Evolutionary conservation across 169 alveolate genomes (phyloP).

Genomic region (Cryptosporidium baileyi): DNA sequence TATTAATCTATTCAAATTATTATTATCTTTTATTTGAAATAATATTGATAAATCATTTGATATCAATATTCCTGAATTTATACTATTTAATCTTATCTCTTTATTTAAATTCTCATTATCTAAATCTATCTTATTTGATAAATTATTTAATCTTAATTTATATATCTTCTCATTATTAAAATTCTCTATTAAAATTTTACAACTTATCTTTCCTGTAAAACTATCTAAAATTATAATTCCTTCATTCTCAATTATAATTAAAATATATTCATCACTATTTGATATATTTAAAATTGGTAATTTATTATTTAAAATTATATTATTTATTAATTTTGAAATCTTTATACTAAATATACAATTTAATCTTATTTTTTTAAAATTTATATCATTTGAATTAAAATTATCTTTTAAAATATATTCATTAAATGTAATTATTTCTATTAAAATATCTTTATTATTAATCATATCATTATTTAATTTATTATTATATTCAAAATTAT

Average conservation of each 20-base stretch:
- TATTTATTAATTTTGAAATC: conserved; percentile 2
- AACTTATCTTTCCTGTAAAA: conserved; percentile 37
- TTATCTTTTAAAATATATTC: background rate
- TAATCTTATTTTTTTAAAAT: background rate
- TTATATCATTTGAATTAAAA: background rate
- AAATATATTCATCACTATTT: background rate
- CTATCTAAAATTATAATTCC: conserved; percentile 20
- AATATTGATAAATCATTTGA: conserved; percentile 21
- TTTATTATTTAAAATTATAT: background rate
- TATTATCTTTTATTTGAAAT: background rate
- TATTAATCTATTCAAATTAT: background rate
- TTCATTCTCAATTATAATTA: background rate
- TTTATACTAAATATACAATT: conserved; percentile 19
- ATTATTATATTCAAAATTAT: background rate
- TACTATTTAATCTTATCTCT: background rate
- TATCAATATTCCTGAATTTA: background rate
- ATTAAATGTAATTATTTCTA: background rate
- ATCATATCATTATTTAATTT: background rate
- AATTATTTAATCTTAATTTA: too few relatives aligned
- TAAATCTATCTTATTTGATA: too few relatives aligned
- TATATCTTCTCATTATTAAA: background rate
- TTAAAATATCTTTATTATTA: too few relatives aligned
- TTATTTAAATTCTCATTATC: too few relatives aligned
- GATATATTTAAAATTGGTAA: background rate
- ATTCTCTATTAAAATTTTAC: background rate